A percentile compares a stretch with the other conserved stretches of the same genome.
Conservation (phyloP, 1,284 basidiomycete genomes). For the Sanghuangporus sanghuang region DNA sequence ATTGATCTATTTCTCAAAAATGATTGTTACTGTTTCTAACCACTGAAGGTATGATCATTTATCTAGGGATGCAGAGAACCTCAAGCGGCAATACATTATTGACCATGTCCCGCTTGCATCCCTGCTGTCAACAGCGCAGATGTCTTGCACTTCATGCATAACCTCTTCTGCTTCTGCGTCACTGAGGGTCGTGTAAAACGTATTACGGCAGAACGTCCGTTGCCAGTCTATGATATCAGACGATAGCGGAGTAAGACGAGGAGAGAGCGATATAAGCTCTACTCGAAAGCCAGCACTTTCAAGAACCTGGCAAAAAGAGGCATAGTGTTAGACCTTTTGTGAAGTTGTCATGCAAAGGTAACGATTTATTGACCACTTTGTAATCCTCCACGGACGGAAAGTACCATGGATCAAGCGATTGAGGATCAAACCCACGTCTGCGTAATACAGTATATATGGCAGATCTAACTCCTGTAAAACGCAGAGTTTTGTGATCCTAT, state of each 20-base stretch:
- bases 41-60: background rate
- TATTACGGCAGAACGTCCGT: constrained; percentile 54
- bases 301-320: constrained; percentile 42
- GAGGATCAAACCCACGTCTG: constrained; percentile 54
- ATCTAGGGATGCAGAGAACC: constrained; percentile 38
- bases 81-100: constrained; percentile 67
- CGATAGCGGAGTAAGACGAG: constrained; percentile 63
- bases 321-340: background rate
- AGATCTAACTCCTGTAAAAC: constrained; percentile 48
- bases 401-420: constrained; percentile 72
- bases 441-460: constrained; percentile 54
- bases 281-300: constrained; percentile 50
- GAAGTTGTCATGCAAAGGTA: constrained; percentile 2
- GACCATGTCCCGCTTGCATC: constrained; percentile 58
- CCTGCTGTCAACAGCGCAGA: constrained; percentile 55
- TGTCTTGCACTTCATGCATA: constrained; percentile 59
- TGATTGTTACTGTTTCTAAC: background rate
- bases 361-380: constrained; percentile 36
- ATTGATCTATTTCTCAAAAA: background rate
- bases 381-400: constrained; percentile 73
- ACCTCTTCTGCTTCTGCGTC: constrained; percentile 53
- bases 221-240: constrained; percentile 68
- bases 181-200: constrained; percentile 40
- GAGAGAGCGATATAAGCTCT: constrained; percentile 51
- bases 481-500: background rate